phyloP scores from a whole-genome alignment of 75 land plant genomes.

The Cunninghamia lanceolata region DNA sequence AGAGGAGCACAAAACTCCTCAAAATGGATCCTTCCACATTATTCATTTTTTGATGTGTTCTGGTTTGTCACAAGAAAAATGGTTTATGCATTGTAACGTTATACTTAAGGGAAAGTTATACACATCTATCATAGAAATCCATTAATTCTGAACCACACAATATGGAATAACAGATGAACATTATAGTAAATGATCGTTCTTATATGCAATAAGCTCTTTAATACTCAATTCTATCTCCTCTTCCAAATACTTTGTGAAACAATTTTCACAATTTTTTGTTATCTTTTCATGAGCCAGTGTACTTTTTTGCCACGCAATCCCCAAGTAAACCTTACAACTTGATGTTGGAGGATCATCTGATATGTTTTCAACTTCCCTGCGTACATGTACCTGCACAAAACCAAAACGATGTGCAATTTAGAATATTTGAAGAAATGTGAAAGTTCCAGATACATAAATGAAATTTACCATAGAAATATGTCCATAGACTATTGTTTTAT shows the following conservation, averaged over 20 bases:
- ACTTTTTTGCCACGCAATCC: conserved; percentile 49
- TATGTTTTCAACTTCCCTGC: conserved; percentile 25
- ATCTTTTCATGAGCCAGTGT: conserved; percentile 31
- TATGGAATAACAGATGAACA: not conserved
- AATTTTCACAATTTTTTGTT: conserved; percentile 29
- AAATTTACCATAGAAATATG: not conserved
- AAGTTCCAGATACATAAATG: not conserved
- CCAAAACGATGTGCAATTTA: not conserved
- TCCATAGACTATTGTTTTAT: too few species aligned
- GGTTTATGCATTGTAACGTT: not conserved
- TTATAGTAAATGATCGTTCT: not conserved
- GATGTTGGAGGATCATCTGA: conserved; percentile 23
- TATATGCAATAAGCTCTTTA: conserved; percentile 14
- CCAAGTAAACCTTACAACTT: conserved; percentile 31
- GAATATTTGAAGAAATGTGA: not conserved
- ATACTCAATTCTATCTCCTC: conserved; percentile 23
- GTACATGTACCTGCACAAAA: conserved; percentile 36
- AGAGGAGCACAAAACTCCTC: not conserved
- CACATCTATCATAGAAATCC: not conserved
- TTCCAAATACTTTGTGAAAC: conserved; percentile 31
- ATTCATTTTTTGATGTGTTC: not conserved
- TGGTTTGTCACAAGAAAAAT: not conserved
- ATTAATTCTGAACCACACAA: not conserved
- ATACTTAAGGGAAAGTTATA: not conserved
- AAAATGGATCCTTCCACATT: not conserved